Evolutionary conservation across 2,329 filamentous ascomycete species (phyloP).

Genomic region (Trichoderma guizhouense): DNA sequence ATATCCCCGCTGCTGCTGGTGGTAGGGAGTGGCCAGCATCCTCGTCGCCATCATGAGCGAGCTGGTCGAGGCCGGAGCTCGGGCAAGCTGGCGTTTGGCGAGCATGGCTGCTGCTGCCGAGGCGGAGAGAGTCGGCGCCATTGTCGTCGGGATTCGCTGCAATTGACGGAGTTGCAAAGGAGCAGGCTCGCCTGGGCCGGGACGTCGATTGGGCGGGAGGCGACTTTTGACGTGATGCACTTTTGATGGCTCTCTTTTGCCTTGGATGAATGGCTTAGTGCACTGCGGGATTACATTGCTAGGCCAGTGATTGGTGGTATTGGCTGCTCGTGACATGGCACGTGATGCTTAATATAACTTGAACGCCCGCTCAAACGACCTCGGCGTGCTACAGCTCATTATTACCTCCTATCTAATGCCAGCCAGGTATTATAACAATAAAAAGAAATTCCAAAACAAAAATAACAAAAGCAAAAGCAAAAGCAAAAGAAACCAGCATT

Average conservation of each 20-base stretch:
- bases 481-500: neutral
- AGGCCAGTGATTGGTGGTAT: slow-evolving; percentile 35
- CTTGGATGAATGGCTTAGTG: slow-evolving; percentile 16
- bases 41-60: slow-evolving; percentile 20
- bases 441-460: neutral
- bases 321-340: slow-evolving; percentile 27
- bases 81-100: slow-evolving; percentile 35
- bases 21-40: slow-evolving; percentile 18
- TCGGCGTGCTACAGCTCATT: neutral
- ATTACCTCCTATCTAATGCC: neutral
- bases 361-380: neutral
- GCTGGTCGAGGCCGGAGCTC: slow-evolving; percentile 24
- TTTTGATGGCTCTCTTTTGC: slow-evolving; percentile 16
- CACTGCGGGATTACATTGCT: slow-evolving; percentile 41
- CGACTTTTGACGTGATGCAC: slow-evolving; percentile 27
- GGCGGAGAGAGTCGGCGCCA: slow-evolving; percentile 34
- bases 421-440: neutral
- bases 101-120: slow-evolving; percentile 33
- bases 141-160: slow-evolving; percentile 24
- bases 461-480: neutral
- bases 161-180: slow-evolving; percentile 30
- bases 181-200: slow-evolving; percentile 17
- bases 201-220: slow-evolving; percentile 17
- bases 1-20: slow-evolving; percentile 42
- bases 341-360: slow-evolving; percentile 24